These are phyloP conservation scores for Schwanniomyces sp. DNA, from an alignment of 805 yeast species.

Conservation along the genomic window DNA sequence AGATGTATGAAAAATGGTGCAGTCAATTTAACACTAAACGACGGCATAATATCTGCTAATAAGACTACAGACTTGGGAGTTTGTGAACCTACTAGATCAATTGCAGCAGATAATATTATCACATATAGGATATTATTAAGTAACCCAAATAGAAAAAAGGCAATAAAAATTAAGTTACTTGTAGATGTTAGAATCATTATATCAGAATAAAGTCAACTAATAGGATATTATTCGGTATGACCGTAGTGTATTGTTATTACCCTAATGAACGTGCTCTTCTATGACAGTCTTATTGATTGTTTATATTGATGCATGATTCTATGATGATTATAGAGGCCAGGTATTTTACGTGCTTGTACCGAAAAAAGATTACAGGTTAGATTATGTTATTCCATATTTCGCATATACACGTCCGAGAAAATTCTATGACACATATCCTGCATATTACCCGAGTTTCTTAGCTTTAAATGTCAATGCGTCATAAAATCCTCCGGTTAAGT, in stretches of 20 bases:
- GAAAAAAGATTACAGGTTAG: background rate
- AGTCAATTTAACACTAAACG: conserved; percentile 64
- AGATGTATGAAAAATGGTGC: conserved; percentile 81
- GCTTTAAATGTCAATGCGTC: too few species aligned
- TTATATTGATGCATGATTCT: background rate
- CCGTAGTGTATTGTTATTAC: background rate
- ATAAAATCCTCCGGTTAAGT: too few species aligned
- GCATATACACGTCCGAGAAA: too few species aligned
- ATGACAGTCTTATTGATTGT: background rate
- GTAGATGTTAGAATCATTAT: background rate
- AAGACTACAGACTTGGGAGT: conserved; percentile 86
- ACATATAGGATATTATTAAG: conserved; percentile 88
- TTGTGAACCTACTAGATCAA: conserved; percentile 80
- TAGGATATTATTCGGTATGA: too few species aligned
- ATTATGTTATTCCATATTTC: background rate
- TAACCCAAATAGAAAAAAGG: conserved; percentile 84
- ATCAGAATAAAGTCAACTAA: too few species aligned
- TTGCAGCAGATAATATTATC: conserved; percentile 87
- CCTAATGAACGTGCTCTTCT: background rate
- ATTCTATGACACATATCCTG: too few species aligned
- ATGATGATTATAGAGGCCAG: background rate
- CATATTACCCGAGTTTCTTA: too few species aligned
- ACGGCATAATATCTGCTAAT: conserved; percentile 83
- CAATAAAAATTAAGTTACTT: conserved; percentile 29
- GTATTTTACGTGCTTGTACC: background rate